Base-by-base conservation (phyloP, 108 stramenopile species). In the Licmophora abbreviata region DNA sequence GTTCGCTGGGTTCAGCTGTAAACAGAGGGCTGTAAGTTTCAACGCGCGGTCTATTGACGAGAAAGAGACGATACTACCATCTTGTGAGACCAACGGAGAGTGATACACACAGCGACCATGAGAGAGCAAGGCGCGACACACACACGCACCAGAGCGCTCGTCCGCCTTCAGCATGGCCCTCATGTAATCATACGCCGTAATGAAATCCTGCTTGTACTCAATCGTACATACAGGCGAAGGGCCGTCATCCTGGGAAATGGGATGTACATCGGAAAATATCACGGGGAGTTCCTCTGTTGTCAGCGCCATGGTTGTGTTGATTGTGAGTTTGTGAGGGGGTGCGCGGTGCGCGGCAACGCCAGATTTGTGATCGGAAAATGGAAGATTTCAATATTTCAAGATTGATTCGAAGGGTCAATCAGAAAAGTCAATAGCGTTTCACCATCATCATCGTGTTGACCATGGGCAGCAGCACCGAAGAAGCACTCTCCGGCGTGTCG, bases 1-100 rank as follows among this genome's bases (percentile, higher is more conserved):
- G 72, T 96, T 96, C 27, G 95, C 94, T 4, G 96, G 76, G 73
- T 97, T 99, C 48, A 79, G 56, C 56, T 88, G 64, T 12, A 96
- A 46, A 37, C 96, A 88, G 5, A 69, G 36, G 0, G 78, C 69
- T 4, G 96, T 92, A 22, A 99, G 61, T 49, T 69, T 50, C 44
- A 96, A 74, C 3, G 87, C 76, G 9, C 98, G 84, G 54, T 74
- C 60, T 24, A 54, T 33, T 9, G 44, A 44, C 18, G 9, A 18
- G 9, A 59, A 22, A 42, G 60, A 23, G 7, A 55, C 17, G 15
- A 55, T 11, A 17, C 44, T 21, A 20, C 11, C 44, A 48, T 44
- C 41, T 54, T 23, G 44, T 23, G 29, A 50, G 48, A 10, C 14
- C 9, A 30, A 15, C 48, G 11, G 11, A 15, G 11, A 10, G 44